Conservation (phyloP, 768 basidiomycete genomes). For the Dioszegia hungarica region DNA sequence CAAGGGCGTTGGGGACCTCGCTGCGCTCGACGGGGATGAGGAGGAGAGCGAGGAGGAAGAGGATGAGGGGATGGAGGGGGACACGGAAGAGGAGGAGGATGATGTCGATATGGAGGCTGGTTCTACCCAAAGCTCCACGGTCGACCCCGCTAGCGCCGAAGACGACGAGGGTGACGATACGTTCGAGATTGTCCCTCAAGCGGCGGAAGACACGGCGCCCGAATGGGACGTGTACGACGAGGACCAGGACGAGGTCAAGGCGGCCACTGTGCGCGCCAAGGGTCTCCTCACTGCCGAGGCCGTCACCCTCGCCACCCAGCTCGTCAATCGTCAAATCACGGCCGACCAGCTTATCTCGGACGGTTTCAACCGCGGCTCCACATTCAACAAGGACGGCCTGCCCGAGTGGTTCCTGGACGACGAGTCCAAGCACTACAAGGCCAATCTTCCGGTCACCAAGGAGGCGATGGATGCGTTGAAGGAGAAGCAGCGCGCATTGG, state of each 20-base stretch:
- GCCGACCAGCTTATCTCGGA: conserved; percentile 85
- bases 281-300: conserved; percentile 85
- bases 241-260: conserved; percentile 64
- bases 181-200: conserved; percentile 71
- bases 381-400: conserved; percentile 84
- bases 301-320: conserved; percentile 79
- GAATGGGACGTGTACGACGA: conserved; percentile 80
- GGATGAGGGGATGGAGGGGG: conserved; percentile 37
- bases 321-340: conserved; percentile 85
- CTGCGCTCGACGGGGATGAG: conserved; percentile 50
- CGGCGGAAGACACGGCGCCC: conserved; percentile 56
- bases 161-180: neutral
- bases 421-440: conserved; percentile 83
- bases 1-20: conserved; percentile 57
- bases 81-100: conserved; percentile 36
- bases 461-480: conserved; percentile 82
- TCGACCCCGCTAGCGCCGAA: conserved; percentile 22
- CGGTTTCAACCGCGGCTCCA: conserved; percentile 89
- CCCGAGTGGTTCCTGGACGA: conserved; percentile 98
- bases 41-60: conserved; percentile 51
- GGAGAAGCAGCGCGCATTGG: conserved; percentile 84
- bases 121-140: conserved; percentile 12
- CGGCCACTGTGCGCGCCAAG: conserved; percentile 40
- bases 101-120: conserved; percentile 39
- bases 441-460: conserved; percentile 94